phyloP scores from a whole-genome alignment of 2,329 filamentous ascomycete species.

The Sporothrix globosa region DNA sequence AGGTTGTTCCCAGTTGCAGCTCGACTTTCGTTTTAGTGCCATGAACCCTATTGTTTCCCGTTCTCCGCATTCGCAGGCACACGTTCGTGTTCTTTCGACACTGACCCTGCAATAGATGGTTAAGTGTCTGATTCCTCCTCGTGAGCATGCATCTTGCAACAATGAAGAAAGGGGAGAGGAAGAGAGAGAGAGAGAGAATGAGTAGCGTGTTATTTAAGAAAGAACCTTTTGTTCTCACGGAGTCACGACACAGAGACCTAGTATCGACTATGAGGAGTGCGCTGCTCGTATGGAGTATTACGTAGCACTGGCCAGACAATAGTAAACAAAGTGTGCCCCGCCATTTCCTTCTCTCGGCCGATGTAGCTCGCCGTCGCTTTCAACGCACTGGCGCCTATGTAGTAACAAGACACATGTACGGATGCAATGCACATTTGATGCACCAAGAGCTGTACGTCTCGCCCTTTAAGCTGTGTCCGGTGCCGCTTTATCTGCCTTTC shows the following conservation, averaged over 20 bases:
- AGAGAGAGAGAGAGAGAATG: too few species aligned
- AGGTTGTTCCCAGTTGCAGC: neutral
- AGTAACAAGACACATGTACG: constrained; percentile 12
- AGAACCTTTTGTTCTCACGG: too few species aligned
- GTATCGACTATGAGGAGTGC: too few species aligned
- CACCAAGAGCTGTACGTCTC: constrained; percentile 14
- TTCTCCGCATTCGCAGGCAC: neutral
- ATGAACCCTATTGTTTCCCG: neutral
- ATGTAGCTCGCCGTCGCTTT: constrained; percentile 6
- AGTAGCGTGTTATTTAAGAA: too few species aligned
- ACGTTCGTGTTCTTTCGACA: neutral
- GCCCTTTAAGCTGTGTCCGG: constrained; percentile 7
- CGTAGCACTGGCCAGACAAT: neutral
- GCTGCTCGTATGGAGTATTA: neutral
- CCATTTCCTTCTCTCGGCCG: constrained; percentile 5
- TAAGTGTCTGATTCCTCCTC: too few species aligned
- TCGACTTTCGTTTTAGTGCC: constrained; percentile 4
- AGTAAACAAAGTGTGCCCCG: constrained; percentile 19
- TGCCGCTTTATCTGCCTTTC: neutral
- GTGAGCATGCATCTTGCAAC: too few species aligned
- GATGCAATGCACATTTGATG: constrained; percentile 15
- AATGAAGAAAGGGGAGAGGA: too few species aligned
- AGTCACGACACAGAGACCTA: too few species aligned
- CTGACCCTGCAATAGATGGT: too few species aligned
- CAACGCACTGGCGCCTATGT: constrained; percentile 15